Conservation (phyloP, 2,329 filamentous ascomycete genomes). For the Pestalotiopsis sp. region DNA sequence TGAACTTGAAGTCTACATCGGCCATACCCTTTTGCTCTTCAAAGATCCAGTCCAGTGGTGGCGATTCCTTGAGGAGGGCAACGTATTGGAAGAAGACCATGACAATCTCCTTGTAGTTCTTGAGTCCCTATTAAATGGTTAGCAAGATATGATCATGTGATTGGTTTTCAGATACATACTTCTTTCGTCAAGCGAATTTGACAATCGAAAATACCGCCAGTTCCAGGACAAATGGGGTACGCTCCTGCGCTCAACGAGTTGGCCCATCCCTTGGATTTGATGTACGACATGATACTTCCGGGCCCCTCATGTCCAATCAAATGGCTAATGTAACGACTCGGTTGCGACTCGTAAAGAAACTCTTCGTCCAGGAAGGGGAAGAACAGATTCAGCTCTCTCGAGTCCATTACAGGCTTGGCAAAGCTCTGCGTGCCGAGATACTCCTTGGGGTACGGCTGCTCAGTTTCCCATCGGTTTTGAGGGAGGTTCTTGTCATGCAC, state of each 20-base stretch:
- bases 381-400: slow-evolving; percentile 74
- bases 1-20: slow-evolving; percentile 94
- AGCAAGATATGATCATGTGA: background rate
- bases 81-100: slow-evolving; percentile 92
- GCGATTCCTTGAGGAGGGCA: slow-evolving; percentile 76
- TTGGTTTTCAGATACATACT: slow-evolving; percentile 42
- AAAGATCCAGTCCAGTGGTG: slow-evolving; percentile 91
- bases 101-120: slow-evolving; percentile 79
- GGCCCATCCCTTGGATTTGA: slow-evolving; percentile 82
- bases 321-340: slow-evolving; percentile 84
- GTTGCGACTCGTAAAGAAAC: slow-evolving; percentile 75
- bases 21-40: slow-evolving; percentile 88
- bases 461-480: slow-evolving; percentile 56
- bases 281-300: slow-evolving; percentile 86
- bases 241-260: slow-evolving; percentile 80
- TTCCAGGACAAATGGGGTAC: slow-evolving; percentile 75
- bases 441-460: slow-evolving; percentile 50
- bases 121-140: slow-evolving; percentile 56
- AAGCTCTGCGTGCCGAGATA: slow-evolving; percentile 72
- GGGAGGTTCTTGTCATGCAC: slow-evolving; percentile 81
- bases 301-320: slow-evolving; percentile 91
- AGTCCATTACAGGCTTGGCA: slow-evolving; percentile 90
- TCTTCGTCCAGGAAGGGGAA: slow-evolving; percentile 90
- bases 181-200: slow-evolving; percentile 82
- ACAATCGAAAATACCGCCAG: slow-evolving; percentile 76